Conservation (phyloP, 106 monocot genomes). For the Phalaenopsis aphrodite region DNA sequence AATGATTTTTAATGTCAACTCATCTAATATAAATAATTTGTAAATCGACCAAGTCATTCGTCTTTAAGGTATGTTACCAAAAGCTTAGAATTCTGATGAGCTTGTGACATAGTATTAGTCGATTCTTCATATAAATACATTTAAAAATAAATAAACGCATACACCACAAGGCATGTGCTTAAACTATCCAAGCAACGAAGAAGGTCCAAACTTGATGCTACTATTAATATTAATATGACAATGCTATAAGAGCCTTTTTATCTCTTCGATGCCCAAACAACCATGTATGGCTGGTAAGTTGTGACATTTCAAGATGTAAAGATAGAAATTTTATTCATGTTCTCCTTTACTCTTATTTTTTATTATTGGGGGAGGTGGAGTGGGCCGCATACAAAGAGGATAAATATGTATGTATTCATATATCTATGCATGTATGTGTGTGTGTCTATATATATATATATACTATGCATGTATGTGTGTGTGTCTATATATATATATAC, state of each 20-base stretch:
- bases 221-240: background rate
- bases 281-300: background rate
- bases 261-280: background rate
- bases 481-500: too few relatives aligned
- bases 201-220: background rate
- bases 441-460: background rate
- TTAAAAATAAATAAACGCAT: background rate
- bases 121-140: background rate
- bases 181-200: background rate
- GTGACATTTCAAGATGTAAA: background rate
- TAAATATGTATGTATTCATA: too few relatives aligned
- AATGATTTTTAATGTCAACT: too few relatives aligned
- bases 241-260: background rate
- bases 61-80: background rate
- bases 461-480: background rate
- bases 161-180: background rate
- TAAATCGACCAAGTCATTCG: background rate
- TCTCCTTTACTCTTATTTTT: background rate
- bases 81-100: background rate
- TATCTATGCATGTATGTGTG: background rate
- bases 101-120: background rate
- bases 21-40: background rate
- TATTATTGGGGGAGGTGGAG: too few relatives aligned
- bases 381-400: too few relatives aligned
- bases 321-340: background rate